Evolutionary conservation across 1,284 basidiomycete genomes (phyloP).

Genomic region (Exobasidium cylindrosporum): DNA sequence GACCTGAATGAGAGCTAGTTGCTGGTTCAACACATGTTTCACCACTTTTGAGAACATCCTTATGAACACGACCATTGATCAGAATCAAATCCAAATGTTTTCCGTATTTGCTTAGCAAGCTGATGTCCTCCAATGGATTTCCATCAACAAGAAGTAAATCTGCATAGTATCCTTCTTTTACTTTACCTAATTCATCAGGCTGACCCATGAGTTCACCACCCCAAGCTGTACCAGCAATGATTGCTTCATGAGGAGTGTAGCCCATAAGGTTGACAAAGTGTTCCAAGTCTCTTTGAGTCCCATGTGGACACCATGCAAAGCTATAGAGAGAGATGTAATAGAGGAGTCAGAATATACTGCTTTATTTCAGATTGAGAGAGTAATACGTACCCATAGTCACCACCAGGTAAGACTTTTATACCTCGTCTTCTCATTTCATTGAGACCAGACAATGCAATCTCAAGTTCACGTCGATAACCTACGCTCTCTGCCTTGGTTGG

Average conservation of each 20-base stretch:
- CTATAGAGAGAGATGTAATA: too few relatives aligned
- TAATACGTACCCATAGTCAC: too few relatives aligned
- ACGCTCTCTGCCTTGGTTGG: neutral
- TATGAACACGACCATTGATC: neutral
- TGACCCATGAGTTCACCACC: conserved; percentile 55
- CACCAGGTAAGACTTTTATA: conserved; percentile 36
- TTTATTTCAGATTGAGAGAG: too few relatives aligned
- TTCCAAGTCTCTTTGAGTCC: conserved; percentile 56
- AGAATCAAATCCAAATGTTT: neutral
- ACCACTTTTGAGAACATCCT: too few relatives aligned
- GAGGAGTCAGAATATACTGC: too few relatives aligned
- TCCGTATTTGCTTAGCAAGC: neutral
- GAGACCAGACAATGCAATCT: neutral
- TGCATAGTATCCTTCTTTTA: neutral
- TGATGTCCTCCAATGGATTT: neutral
- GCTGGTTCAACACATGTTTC: too few relatives aligned
- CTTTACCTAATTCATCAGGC: conserved; percentile 2
- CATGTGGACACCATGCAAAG: conserved; percentile 57
- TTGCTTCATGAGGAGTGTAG: conserved; percentile 56
- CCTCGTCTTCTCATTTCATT: neutral
- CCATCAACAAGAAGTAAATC: neutral
- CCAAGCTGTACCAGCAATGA: conserved; percentile 55
- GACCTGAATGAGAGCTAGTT: too few relatives aligned
- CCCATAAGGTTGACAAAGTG: conserved; percentile 56
- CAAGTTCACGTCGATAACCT: neutral